Evolutionary conservation across 176 grass and related monocot species (phyloP), one percentile per base, ranked within the genome.

Genomic region (Pharus latifolius): DNA sequence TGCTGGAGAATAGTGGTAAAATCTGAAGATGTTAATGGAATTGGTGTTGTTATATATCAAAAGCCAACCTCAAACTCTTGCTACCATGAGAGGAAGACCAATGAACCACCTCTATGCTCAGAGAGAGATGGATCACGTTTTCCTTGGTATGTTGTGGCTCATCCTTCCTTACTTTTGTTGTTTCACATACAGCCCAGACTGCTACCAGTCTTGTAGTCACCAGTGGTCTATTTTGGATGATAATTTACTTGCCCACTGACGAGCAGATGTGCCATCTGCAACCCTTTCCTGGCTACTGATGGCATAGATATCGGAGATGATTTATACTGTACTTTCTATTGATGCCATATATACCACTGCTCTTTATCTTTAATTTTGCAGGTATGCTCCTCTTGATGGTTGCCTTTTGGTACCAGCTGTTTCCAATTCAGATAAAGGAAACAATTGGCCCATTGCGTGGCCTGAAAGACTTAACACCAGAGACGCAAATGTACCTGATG

Each of bases 41-140:
- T 99, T 69, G 90, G 84, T 73, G 72, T 91, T 76, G 95, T 91
- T 46, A 81, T 99, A 81, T 99, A 99, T 76, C 95, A 94, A 58
- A 99, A 99, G 47, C 79, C 72, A 0, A 10, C 64, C 45, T 83
- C 90, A 40, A 88, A 84, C 75, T 83, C 78, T 79, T 94, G 90
- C 62, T 99, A 94, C 49, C 12, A 78, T 52, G 62, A 93, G 54
- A 83, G 90, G 56, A 86, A 78, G 55, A 32, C 37, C 15, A 75
- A 57, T 42, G 55, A 68, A 76, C 87, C 84, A 12, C 67, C 82
- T 69, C 26, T 94, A 60, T 99, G 95, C 50, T 56, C 69, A 2
- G 18, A 78, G 53, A 83, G 55, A 46, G 82, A 86, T 34, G 69
- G 72, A 80, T 25, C 62, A 46, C 69, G 72, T 46, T 76, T 94